phyloP scores from a whole-genome alignment of 2,329 filamentous ascomycete species.

The Fusarium piperis region DNA sequence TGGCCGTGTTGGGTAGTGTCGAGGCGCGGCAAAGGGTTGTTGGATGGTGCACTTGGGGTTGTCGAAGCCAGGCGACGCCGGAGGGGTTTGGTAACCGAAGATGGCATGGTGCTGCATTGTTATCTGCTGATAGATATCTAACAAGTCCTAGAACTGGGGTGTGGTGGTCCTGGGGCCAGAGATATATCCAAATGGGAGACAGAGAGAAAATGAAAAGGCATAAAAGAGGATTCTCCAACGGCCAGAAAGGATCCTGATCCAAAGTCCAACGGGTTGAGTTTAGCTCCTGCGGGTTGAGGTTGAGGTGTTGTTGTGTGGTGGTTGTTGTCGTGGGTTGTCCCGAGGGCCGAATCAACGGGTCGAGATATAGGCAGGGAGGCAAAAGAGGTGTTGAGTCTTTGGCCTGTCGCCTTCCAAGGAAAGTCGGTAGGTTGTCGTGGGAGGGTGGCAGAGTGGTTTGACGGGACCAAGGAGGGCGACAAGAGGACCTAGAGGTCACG shows the following conservation, averaged over 20 bases:
- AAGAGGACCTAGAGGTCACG: conserved; percentile 41
- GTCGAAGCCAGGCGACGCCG: conserved; percentile 65
- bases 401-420: conserved; percentile 28
- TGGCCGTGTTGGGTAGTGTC: conserved; percentile 59
- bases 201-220: conserved; percentile 38
- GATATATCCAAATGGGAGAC: conserved; percentile 35
- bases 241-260: conserved; percentile 41
- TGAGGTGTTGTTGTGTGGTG: conserved; percentile 20
- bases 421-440: conserved; percentile 21
- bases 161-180: conserved; percentile 30
- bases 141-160: conserved; percentile 36
- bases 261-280: conserved; percentile 40
- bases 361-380: conserved; percentile 45
- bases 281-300: conserved; percentile 33
- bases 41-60: conserved; percentile 57
- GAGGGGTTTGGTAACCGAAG: conserved; percentile 67
- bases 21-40: conserved; percentile 48
- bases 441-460: conserved; percentile 11
- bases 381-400: conserved; percentile 12
- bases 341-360: conserved; percentile 63
- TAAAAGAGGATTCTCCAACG: conserved; percentile 39
- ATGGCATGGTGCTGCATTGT: conserved; percentile 68
- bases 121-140: conserved; percentile 51
- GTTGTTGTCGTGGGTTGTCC: conserved; percentile 39
- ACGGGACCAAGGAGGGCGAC: conserved; percentile 29